Conservation (phyloP, 257 asterid genomes). For the Salvia hispanica region DNA sequence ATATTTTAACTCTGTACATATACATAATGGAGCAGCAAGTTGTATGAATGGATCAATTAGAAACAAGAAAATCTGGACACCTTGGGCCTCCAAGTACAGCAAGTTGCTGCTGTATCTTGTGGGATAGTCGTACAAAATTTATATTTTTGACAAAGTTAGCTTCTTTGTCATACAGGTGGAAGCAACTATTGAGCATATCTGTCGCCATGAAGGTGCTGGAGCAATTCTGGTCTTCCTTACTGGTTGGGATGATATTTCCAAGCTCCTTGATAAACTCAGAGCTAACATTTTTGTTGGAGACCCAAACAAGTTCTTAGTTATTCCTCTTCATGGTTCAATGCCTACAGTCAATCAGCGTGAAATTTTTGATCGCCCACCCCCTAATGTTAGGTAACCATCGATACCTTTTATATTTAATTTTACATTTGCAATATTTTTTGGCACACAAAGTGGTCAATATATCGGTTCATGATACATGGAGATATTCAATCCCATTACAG, state of each 20-base stretch:
- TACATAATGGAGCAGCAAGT: slow-evolving; percentile 9
- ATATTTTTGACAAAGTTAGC: slow-evolving; percentile 13
- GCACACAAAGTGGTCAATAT: slow-evolving; percentile 3
- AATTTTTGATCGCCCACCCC: slow-evolving; percentile 82
- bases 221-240: slow-evolving; percentile 94
- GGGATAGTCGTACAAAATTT: neutral
- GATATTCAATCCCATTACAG: slow-evolving; percentile 1
- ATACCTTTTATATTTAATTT: slow-evolving; percentile 5
- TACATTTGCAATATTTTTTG: neutral
- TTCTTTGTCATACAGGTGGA: slow-evolving; percentile 59
- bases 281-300: slow-evolving; percentile 62
- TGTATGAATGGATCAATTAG: neutral
- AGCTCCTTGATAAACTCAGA: slow-evolving; percentile 76
- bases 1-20: neutral
- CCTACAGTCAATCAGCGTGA: slow-evolving; percentile 88
- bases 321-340: slow-evolving; percentile 99
- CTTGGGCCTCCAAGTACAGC: slow-evolving; percentile 9
- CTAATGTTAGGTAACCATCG: slow-evolving; percentile 61
- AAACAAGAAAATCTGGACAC: neutral
- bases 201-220: slow-evolving; percentile 81
- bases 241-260: slow-evolving; percentile 98
- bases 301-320: slow-evolving; percentile 61
- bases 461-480: slow-evolving; percentile 1
- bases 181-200: slow-evolving; percentile 75
- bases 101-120: slow-evolving; percentile 3